Conservation (phyloP, 2,329 filamentous ascomycete species). For the Pezicula carpinea region DNA sequence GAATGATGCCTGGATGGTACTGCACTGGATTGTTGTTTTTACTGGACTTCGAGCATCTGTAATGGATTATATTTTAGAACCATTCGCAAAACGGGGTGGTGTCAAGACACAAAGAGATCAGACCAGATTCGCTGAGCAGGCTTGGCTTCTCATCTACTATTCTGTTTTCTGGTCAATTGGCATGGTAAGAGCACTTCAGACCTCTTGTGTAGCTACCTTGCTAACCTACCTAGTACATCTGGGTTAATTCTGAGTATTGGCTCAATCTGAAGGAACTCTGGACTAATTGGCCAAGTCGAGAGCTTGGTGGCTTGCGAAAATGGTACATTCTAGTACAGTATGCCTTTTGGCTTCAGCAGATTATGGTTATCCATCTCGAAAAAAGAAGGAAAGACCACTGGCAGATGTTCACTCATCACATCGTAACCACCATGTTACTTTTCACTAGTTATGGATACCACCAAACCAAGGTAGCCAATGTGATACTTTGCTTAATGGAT, state of each 20-base stretch:
- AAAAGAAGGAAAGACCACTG: conserved; percentile 90
- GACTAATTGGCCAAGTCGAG: conserved; percentile 77
- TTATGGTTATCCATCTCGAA: conserved; percentile 91
- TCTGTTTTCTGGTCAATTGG: conserved; percentile 76
- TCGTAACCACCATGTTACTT: conserved; percentile 81
- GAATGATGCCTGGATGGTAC: conserved; percentile 75
- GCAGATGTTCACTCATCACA: conserved; percentile 94
- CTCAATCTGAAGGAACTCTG: conserved; percentile 74
- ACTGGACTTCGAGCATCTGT: conserved; percentile 77
- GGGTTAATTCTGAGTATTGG: conserved; percentile 73
- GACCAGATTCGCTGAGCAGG: conserved; percentile 88
- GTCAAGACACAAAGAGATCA: conserved; percentile 72
- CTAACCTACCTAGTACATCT: conserved; percentile 61
- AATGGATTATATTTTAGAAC: conserved; percentile 84
- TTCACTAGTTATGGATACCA: conserved; percentile 81
- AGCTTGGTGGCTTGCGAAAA: conserved; percentile 72
- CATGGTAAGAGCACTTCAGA: conserved; percentile 53
- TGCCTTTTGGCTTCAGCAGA: conserved; percentile 91
- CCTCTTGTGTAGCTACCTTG: not conserved
- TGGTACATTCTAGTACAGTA: conserved; percentile 87
- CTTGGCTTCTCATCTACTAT: conserved; percentile 86
- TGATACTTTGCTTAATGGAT: conserved; percentile 91
- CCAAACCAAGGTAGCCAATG: conserved; percentile 79
- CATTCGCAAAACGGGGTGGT: conserved; percentile 68
- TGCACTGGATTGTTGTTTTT: conserved; percentile 77